Conservation (phyloP, 2,329 filamentous ascomycete species). For the Neurospora crassa region DNA sequence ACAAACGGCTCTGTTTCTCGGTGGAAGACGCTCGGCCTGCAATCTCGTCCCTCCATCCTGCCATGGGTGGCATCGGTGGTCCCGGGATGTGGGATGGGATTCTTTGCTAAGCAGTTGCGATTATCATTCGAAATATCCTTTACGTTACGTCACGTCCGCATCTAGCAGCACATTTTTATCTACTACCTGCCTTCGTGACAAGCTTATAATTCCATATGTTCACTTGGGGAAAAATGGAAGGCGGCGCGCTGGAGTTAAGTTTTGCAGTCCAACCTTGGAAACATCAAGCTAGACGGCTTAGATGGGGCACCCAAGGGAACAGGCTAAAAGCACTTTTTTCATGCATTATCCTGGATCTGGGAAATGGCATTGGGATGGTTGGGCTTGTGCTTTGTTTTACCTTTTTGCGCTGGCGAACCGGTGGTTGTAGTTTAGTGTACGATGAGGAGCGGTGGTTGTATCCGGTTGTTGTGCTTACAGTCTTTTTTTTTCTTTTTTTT, state of each 20-base stretch:
- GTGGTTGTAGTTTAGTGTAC: slow-evolving; percentile 15
- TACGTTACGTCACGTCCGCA: background rate
- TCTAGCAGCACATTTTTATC: background rate
- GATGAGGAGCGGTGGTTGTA: slow-evolving; percentile 9
- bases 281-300: slow-evolving; percentile 17
- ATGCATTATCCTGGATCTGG: slow-evolving; percentile 17
- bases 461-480: slow-evolving; percentile 1
- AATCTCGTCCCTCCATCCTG: slow-evolving; percentile 37
- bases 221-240: slow-evolving; percentile 5
- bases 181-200: slow-evolving; percentile 11
- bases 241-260: slow-evolving; percentile 7
- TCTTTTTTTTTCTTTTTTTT: slow-evolving; percentile 1
- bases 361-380: slow-evolving; percentile 13
- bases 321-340: slow-evolving; percentile 16
- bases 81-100: slow-evolving; percentile 61
- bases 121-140: background rate
- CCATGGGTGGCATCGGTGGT: slow-evolving; percentile 40
- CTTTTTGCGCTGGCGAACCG: slow-evolving; percentile 7
- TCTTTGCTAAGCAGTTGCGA: slow-evolving; percentile 34
- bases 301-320: slow-evolving; percentile 13
- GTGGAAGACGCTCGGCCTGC: slow-evolving; percentile 42
- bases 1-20: slow-evolving; percentile 60
- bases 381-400: slow-evolving; percentile 12
- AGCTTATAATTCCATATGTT: slow-evolving; percentile 14
- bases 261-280: slow-evolving; percentile 14